These are phyloP conservation scores for Fusarium sp. DNA, from an alignment of 2,329 filamentous ascomycete genomes.

Conservation along the genomic window DNA sequence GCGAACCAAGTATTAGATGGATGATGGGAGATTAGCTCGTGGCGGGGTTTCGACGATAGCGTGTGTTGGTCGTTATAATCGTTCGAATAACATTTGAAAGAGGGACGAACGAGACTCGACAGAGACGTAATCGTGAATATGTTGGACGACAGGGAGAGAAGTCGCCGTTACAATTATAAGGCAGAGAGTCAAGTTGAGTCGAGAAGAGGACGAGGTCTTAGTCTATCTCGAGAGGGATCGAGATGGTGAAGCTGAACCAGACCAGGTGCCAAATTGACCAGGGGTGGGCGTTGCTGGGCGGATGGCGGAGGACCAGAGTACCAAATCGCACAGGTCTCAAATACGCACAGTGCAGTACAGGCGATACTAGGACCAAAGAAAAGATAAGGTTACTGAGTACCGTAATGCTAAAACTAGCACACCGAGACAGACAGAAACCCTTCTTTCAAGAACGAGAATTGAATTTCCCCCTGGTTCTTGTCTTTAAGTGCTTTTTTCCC, in stretches of 20 bases:
- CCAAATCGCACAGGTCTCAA: slow-evolving; percentile 37
- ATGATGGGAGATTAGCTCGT: slow-evolving; percentile 38
- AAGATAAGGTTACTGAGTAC: slow-evolving; percentile 38
- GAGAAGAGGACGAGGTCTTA: slow-evolving; percentile 31
- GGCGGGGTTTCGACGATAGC: slow-evolving; percentile 44
- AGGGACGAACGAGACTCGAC: slow-evolving; percentile 42
- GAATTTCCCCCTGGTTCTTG: slow-evolving; percentile 21
- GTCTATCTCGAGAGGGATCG: slow-evolving; percentile 36
- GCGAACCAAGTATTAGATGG: slow-evolving; percentile 24
- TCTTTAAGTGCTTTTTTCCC: slow-evolving; percentile 6
- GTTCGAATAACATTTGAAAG: slow-evolving; percentile 51
- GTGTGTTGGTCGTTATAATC: slow-evolving; percentile 50
- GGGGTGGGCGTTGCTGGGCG: slow-evolving; percentile 46
- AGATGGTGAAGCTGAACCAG: slow-evolving; percentile 37
- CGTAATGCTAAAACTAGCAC: slow-evolving; percentile 26
- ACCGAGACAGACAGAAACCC: slow-evolving; percentile 30
- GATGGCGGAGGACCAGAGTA: slow-evolving; percentile 35
- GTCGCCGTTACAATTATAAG: slow-evolving; percentile 35
- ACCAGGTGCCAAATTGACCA: slow-evolving; percentile 40
- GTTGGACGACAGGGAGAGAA: slow-evolving; percentile 17
- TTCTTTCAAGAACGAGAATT: slow-evolving; percentile 32
- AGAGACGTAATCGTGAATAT: slow-evolving; percentile 30
- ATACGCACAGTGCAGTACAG: slow-evolving; percentile 36
- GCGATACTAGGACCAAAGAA: slow-evolving; percentile 4
- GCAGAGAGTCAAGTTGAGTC: slow-evolving; percentile 19